Base-by-base conservation (phyloP, 1,139 yeast genomes). In the Debaryomycetaceae sp. region DNA sequence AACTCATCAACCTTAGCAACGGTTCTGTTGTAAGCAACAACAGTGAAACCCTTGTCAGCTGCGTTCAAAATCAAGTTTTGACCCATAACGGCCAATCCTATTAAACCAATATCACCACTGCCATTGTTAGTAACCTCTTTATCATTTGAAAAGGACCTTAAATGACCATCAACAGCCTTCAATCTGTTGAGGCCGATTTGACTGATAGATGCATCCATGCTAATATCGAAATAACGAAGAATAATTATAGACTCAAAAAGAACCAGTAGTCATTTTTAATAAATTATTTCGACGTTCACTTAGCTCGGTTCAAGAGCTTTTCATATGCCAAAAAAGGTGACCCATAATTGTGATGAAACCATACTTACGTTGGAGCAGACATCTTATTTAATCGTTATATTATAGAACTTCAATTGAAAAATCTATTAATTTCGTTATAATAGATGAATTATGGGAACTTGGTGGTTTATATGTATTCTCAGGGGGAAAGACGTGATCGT, bases 41-140 rank as follows among this genome's bases (percentile, higher is more conserved):
- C 99, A 57, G 96, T 88, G 75, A 77, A 87, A 47, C 97, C 97
- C 76, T 93, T 96, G 80, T 93, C 99, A 59, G 98, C 98, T 63
- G 95, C 95, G 75, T 93, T 93, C 60, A 93, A 82, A 72, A 93
- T 89, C 81, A 93, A 80, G 83, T 93, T 93, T 73, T 91, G 98
- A 74, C 99, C 99, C 99, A 93, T 93, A 60, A 93, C 99, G 86
- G 99, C 99, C 83, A 93, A 83, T 69, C 99, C 99, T 66, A 93
- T 91, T 73, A 93, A 88, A 74, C 98, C 99, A 75, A 93, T 84
- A 84, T 93, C 99, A 81, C 93, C 95, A 69, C 89, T 82, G 53
- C 62, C 53, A 11, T 34, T 39, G 68, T 65, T 68, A 67, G 63
- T 62, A 52, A 41, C 45, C 13, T 41, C 36, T 24, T 34, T 33